phyloP scores from a whole-genome alignment of 495 filamentous ascomycete species.

The Annulohypoxylon nitens region DNA sequence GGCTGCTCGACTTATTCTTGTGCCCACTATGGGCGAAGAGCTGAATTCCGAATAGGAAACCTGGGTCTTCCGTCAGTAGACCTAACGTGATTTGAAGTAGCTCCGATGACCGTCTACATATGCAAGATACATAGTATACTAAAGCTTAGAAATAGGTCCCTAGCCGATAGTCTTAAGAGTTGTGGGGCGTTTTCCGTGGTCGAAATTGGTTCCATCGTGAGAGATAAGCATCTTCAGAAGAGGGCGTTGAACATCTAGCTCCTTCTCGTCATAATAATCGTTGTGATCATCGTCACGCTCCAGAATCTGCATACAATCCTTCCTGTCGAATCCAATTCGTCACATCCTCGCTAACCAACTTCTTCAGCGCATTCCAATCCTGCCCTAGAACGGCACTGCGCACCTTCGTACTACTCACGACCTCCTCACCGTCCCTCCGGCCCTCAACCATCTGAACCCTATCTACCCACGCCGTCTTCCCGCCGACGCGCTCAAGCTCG shows the following conservation, averaged over 20 bases:
- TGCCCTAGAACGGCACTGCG: conserved; percentile 69
- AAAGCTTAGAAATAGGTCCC: neutral
- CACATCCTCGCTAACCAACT: conserved; percentile 74
- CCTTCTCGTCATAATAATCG: neutral
- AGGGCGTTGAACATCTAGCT: neutral
- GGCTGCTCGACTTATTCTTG: neutral
- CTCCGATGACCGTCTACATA: neutral
- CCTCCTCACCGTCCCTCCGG: conserved; percentile 62
- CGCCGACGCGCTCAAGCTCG: conserved; percentile 69
- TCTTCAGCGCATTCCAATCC: conserved; percentile 68
- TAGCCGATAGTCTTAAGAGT: too few relatives aligned
- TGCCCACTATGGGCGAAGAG: neutral
- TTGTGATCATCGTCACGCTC: conserved; percentile 20
- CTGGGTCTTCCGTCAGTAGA: neutral
- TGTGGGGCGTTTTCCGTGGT: too few relatives aligned
- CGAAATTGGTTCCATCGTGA: too few relatives aligned
- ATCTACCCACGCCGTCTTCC: conserved; percentile 73
- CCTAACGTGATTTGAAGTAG: neutral
- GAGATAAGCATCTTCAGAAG: too few relatives aligned
- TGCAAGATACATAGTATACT: neutral
- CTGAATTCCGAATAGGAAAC: neutral
- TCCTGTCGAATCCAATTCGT: conserved; percentile 68
- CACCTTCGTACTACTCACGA: conserved; percentile 84
- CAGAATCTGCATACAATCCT: conserved; percentile 61
- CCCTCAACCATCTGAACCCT: conserved; percentile 79